Evolutionary conservation across 108 stramenopile genomes (phyloP), one percentile per base, ranked within the genome.

Genomic region (Schizochytrium sp.): DNA sequence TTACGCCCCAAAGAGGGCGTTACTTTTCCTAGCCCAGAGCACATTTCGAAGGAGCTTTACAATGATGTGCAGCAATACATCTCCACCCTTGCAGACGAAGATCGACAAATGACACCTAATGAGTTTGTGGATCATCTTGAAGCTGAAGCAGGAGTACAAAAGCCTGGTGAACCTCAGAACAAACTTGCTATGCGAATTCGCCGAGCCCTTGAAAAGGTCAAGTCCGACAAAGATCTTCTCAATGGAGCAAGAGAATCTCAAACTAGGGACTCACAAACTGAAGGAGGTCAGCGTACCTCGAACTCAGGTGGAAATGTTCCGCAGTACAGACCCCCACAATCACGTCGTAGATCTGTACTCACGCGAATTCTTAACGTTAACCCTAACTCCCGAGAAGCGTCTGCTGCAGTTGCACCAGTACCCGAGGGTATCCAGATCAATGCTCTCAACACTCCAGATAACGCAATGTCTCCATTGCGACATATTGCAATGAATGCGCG

Each of bases 51-150:
- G 76, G 50, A 10, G 15, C 47, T 2, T 5, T 55, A 83, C 50
- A 10, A 56, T 53, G 50, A 17, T 7, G 76, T 55, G 28, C 49
- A 83, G 76, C 38, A 17, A 7, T 55, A 55, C 76, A 83, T 83
- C 15, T 10, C 15, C 28, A n/a, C 47, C 38, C 76, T 83, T 83
- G 10, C 76, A 0, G 76, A 83, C 5, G 76, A 28, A 10, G 47
- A 55, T 53, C 10, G n/a, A 40, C 76, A 83, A 55, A 49, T 83
- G 76, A 55, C 76, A 55, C 76, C 76, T 1, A 53, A 83, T 10
- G 76, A 83, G 7, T 83, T 55, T 28, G 53, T 83, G 10, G 76
- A 83, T 38, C 53, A 49, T 42, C 19, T 83, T 47, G 53, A 83
- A 40, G 40, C 76, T 7, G 64, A 69, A 69, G 64, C 64, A 38